These are phyloP conservation scores for Aphanomyces stellatus DNA, from an alignment of 352 stramenopile genomes.

Conservation along the genomic window DNA sequence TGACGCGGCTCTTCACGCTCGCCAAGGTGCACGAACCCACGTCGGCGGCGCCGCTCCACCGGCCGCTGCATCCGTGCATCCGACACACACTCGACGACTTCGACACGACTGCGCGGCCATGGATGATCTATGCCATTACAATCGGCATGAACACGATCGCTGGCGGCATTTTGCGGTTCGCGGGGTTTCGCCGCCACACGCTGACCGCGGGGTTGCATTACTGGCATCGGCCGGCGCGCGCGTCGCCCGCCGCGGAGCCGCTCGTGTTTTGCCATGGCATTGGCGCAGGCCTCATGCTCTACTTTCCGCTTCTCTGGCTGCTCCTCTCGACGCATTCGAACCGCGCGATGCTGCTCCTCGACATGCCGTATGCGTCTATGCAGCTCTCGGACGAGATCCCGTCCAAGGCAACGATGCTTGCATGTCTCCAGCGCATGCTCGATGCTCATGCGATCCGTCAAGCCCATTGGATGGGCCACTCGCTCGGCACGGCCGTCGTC, in stretches of 20 bases:
- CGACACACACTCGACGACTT: background rate
- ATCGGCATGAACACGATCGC: background rate
- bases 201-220: background rate
- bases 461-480: background rate
- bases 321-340: background rate
- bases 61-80: background rate
- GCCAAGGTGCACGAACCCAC: background rate
- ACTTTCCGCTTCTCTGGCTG: background rate
- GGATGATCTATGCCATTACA: background rate
- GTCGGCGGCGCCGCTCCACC: background rate
- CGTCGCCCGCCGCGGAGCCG: background rate
- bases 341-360: background rate
- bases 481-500: background rate
- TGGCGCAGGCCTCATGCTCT: background rate
- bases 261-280: background rate
- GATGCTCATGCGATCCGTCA: background rate
- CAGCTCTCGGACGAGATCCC: background rate
- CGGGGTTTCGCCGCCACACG: background rate
- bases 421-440: background rate
- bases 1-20: background rate
- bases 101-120: background rate
- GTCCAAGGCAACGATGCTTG: background rate
- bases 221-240: background rate
- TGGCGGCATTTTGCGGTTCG: background rate
- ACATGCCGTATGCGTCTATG: background rate